A percentile compares a stretch with the other conserved stretches of the same genome.
phyloP scores from a whole-genome alignment of 768 basidiomycete species.

The Tricholoma furcatifolium region DNA sequence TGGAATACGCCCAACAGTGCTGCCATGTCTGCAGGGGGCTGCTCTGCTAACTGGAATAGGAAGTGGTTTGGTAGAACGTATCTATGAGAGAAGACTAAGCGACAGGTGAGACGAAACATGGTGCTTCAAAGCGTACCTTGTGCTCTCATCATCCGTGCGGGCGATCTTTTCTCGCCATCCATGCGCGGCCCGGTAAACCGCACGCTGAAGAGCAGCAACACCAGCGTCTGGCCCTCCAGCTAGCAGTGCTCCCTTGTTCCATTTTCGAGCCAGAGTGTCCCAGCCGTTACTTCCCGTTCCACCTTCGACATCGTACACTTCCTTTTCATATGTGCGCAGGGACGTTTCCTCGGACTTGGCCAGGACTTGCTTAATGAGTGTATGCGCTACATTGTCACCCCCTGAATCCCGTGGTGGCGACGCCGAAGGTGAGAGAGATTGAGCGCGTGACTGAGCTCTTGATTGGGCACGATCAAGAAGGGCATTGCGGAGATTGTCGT shows the following conservation, averaged over 20 bases:
- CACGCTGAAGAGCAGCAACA: conserved; percentile 44
- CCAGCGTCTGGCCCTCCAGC: conserved; percentile 34
- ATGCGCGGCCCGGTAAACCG: conserved; percentile 72
- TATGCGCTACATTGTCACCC: conserved; percentile 25
- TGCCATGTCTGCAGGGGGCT: conserved; percentile 63
- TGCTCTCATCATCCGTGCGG: conserved; percentile 84
- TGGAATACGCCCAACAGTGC: conserved; percentile 59
- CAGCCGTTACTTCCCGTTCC: conserved; percentile 74
- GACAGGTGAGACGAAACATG: neutral
- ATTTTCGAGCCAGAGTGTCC: conserved; percentile 76
- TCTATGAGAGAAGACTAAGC: conserved; percentile 31
- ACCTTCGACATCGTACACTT: conserved; percentile 62
- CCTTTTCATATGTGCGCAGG: conserved; percentile 65
- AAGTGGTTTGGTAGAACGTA: conserved; percentile 77
- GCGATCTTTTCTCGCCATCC: conserved; percentile 81
- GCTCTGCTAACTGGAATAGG: conserved; percentile 72
- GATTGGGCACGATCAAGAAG: conserved; percentile 70
- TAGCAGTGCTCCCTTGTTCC: conserved; percentile 66
- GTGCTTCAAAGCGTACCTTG: conserved; percentile 42
- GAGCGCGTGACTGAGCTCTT: conserved; percentile 36
- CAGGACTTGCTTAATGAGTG: conserved; percentile 64
- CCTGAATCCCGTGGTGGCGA: conserved; percentile 22
- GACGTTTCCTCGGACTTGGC: conserved; percentile 74
- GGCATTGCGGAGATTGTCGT: conserved; percentile 86
- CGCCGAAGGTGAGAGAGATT: conserved; percentile 27